Base-by-base conservation (phyloP, 75 land plant species). In the Cunninghamia lanceolata region DNA sequence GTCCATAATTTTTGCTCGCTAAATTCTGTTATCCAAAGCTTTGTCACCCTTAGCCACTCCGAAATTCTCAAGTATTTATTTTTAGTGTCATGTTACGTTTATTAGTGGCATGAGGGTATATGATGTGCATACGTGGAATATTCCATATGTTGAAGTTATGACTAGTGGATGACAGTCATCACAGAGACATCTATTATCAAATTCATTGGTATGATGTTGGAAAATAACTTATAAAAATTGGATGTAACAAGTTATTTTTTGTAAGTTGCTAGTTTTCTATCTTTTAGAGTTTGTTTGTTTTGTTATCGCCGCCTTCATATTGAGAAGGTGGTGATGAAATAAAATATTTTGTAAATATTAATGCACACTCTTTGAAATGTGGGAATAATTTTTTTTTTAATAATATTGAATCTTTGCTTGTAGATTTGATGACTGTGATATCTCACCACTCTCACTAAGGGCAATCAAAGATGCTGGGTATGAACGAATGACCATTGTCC, bases 401-500 rank as follows among this genome's bases (percentile, higher is more conserved):
- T 1, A 50, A 14, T 47, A 13, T 50, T 50, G 53, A 2, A 50
- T 50, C 16, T 50, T 50, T 50, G 15, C 53, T 50, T 50, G 53
- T 50, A 50, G 53, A 87, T 98, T 98, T 91, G 99, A 97, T 85
- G 90, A 94, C n/a, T 94, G 93, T 87, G 82, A 94, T 28, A 83
- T 98, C 75, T 96, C 99, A 70, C 98, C 97, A 1, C 87, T 93
- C 83, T 90, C 99, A 45, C 84, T 98, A 13, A 95, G 94, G 87
- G 99, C 92, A 82, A 82, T 95, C 39, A 95, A 95, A 86, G 90
- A 93, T 79, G 95, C 92, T 85, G 97, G 97, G 45, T 98, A 90
- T 94, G 99, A 97, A 84, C 91, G 85, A 70, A 97, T 98, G 99
- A 98, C 99, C 16, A 52, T 91, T 84, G 99, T 98, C 35, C 99